These are phyloP conservation scores for Phyllosticta citrichinensis DNA, from an alignment of 2,329 filamentous ascomycete species.

Conservation along the genomic window DNA sequence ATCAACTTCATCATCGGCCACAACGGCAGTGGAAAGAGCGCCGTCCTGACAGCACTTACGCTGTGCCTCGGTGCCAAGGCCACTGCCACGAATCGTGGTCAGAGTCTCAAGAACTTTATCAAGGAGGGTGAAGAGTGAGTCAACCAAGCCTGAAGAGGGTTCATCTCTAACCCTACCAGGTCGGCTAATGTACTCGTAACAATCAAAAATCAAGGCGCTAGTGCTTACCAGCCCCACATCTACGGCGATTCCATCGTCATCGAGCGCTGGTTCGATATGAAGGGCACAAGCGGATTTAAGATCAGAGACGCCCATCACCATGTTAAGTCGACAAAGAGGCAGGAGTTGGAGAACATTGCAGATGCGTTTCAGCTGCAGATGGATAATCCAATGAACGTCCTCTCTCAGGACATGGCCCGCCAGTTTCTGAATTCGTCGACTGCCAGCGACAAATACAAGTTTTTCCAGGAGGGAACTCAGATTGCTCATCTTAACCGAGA, in stretches of 20 bases:
- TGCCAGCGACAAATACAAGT: constrained; percentile 82
- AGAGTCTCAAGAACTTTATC: constrained; percentile 78
- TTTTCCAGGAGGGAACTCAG: constrained; percentile 90
- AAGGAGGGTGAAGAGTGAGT: constrained; percentile 52
- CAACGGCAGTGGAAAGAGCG: constrained; percentile 96
- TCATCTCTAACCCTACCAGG: not conserved
- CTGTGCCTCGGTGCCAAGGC: constrained; percentile 94
- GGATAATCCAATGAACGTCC: constrained; percentile 90
- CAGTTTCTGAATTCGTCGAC: constrained; percentile 84
- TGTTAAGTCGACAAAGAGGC: constrained; percentile 70
- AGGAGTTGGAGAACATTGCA: constrained; percentile 82
- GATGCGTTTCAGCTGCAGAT: constrained; percentile 92
- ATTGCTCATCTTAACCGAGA: constrained; percentile 86
- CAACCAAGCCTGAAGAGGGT: not conserved
- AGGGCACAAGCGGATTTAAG: constrained; percentile 73
- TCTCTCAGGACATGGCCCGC: constrained; percentile 90
- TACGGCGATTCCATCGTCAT: constrained; percentile 81
- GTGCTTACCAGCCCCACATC: constrained; percentile 70
- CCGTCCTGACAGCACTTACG: constrained; percentile 83
- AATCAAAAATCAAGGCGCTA: constrained; percentile 81
- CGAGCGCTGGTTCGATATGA: constrained; percentile 76
- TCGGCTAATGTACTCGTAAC: constrained; percentile 45
- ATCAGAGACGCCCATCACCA: constrained; percentile 64
- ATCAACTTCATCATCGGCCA: constrained; percentile 98
- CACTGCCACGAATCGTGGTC: constrained; percentile 81